Base-by-base conservation (phyloP, 1,139 yeast species). In the Candida freyschussii region DNA sequence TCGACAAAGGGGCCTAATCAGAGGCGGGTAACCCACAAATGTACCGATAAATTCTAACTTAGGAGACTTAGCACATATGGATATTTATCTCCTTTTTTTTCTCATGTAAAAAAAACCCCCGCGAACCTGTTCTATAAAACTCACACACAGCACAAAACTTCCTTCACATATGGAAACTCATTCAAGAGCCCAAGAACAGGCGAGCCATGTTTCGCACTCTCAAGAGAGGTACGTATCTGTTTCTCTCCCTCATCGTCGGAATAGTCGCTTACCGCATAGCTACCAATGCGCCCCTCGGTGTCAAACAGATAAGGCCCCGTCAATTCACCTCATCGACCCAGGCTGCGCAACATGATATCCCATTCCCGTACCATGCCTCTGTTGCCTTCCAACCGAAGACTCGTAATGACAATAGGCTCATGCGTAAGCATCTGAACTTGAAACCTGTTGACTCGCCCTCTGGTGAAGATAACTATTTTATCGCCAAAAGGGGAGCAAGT, bases 401-500 rank as follows among this genome's bases (percentile, higher is more conserved):
- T 47, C 61, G 91, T 37, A 70, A 66, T 22, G 76, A 75, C 45
- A 57, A 54, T 24, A 50, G 56, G 4, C 56, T 50, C 16, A 27
- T 48, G 17, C 47, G 57, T 47, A 49, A 61, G 30, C 60, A 59
- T 27, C 49, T 60, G 34, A 59, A 60, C 36, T 39, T 39, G 17
- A 46, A 51, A 12, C 34, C 29, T 9, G 14, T 55, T 12, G 43
- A 43, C 18, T 78, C 85, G 2, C 78, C 83, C 4, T 71, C 91
- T 2, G 98, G 97, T 5, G 96, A 89, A 53, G 98, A 89, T 56
- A 84, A 86, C 47, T 81, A 73, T 49, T 79, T 89, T 46, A 67
- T 77, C 22, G 65, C 78, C n/a, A 27, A 27, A 27, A 16, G 25
- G 24, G 57, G 53, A 11, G 57, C 62, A 7, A 53, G 61, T 10